Conservation (phyloP, 768 basidiomycete genomes). For the Lactarius akahatsu region DNA sequence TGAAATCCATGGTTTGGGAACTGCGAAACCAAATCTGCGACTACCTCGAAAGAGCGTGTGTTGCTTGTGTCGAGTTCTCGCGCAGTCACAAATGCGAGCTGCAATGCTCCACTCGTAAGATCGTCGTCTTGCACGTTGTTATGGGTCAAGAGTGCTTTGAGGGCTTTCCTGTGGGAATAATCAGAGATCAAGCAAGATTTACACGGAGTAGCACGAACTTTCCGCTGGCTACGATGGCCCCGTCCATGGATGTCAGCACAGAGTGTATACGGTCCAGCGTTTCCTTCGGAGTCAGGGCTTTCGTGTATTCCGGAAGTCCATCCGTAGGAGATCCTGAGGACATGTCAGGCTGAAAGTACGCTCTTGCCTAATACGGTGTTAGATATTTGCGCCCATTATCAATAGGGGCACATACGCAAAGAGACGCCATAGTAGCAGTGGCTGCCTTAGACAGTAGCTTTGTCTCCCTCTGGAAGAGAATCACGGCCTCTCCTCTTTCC, state of each 20-base stretch:
- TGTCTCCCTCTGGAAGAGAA: slow-evolving; percentile 52
- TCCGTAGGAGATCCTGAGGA: slow-evolving; percentile 66
- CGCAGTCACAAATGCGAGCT: slow-evolving; percentile 63
- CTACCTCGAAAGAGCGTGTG: slow-evolving; percentile 72
- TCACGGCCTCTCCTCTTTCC: slow-evolving; percentile 43
- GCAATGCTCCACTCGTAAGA: slow-evolving; percentile 63
- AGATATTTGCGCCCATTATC: slow-evolving; percentile 8
- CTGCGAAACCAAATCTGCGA: slow-evolving; percentile 66
- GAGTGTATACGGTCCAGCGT: slow-evolving; percentile 67
- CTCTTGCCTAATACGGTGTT: slow-evolving; percentile 57
- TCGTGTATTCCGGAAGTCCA: slow-evolving; percentile 50
- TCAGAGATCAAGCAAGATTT: slow-evolving; percentile 14
- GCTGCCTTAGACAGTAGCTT: slow-evolving; percentile 74
- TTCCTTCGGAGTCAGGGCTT: slow-evolving; percentile 50
- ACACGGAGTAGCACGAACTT: slow-evolving; percentile 51
- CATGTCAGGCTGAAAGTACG: slow-evolving; percentile 65
- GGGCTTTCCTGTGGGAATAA: slow-evolving; percentile 59
- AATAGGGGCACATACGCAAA: slow-evolving; percentile 63
- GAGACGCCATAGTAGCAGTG: slow-evolving; percentile 81
- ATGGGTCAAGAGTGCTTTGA: slow-evolving; percentile 64
- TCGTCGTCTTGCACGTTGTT: slow-evolving; percentile 48
- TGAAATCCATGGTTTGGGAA: slow-evolving; percentile 56
- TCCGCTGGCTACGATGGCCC: slow-evolving; percentile 51
- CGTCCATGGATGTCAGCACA: slow-evolving; percentile 61
- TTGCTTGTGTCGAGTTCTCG: slow-evolving; percentile 56